These are phyloP conservation scores for Jatropha podagrica DNA, from an alignment of 441 rosid genomes.

Conservation along the genomic window DNA sequence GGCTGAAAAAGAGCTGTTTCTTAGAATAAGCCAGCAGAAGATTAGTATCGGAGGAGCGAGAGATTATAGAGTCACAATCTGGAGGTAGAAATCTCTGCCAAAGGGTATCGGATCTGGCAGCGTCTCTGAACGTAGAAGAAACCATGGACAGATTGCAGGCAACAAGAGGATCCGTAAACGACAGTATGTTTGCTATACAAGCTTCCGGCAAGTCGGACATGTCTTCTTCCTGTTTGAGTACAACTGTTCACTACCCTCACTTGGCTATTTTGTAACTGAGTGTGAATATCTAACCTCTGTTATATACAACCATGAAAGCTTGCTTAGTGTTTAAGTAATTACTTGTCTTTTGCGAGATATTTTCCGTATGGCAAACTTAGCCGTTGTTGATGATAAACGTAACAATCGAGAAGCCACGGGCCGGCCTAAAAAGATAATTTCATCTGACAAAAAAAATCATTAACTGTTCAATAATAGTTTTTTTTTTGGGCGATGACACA, in stretches of 20 bases:
- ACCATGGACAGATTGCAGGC: conserved; percentile 42
- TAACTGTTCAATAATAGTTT: too few relatives aligned
- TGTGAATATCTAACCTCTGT: background rate
- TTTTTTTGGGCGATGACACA: too few relatives aligned
- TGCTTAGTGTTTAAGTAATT: too few relatives aligned
- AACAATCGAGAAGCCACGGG: too few relatives aligned
- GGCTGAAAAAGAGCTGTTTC: conserved; percentile 28
- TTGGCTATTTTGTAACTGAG: background rate
- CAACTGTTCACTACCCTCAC: conserved; percentile 28
- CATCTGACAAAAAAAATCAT: too few relatives aligned
- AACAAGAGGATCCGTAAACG: conserved; percentile 30
- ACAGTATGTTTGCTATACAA: conserved; percentile 24
- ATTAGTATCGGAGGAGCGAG: conserved; percentile 24
- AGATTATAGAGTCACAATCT: conserved; percentile 29
- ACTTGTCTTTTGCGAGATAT: too few relatives aligned
- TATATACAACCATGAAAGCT: too few relatives aligned
- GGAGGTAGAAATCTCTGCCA: conserved; percentile 63
- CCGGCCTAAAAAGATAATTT: too few relatives aligned
- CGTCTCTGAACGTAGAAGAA: conserved; percentile 38
- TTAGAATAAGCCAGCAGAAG: conserved; percentile 14
- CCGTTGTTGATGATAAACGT: too few relatives aligned
- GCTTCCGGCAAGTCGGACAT: conserved; percentile 22
- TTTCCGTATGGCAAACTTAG: too few relatives aligned
- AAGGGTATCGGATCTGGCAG: conserved; percentile 46
- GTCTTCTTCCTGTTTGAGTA: background rate